Evolutionary conservation across 2,329 filamentous ascomycete species (phyloP).

Genomic region (Ceratocystis cubensis): DNA sequence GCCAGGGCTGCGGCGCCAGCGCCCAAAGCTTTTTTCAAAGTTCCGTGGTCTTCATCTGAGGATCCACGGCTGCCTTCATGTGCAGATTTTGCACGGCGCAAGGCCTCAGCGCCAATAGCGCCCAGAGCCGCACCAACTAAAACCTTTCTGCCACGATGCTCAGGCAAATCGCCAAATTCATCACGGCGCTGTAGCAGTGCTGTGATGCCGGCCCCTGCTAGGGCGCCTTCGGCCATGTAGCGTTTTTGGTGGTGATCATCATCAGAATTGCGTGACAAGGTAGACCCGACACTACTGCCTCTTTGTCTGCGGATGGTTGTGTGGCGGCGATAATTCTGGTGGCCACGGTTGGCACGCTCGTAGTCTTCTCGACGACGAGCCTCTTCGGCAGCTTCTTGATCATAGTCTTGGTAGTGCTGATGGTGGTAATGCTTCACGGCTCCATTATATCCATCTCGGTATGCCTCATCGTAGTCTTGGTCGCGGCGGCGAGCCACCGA

Average conservation of each 20-base stretch:
- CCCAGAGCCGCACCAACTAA: slow-evolving; percentile 50
- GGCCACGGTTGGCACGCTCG: slow-evolving; percentile 32
- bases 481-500: slow-evolving; percentile 28
- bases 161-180: slow-evolving; percentile 37
- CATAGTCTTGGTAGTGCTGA: slow-evolving; percentile 29
- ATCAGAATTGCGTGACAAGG: slow-evolving; percentile 25
- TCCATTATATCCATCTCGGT: slow-evolving; percentile 26
- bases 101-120: slow-evolving; percentile 48
- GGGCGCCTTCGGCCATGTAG: slow-evolving; percentile 50
- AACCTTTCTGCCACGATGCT: slow-evolving; percentile 45
- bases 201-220: slow-evolving; percentile 49
- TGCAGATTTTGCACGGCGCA: slow-evolving; percentile 47
- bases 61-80: slow-evolving; percentile 28
- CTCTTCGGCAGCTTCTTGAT: background rate
- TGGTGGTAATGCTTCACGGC: slow-evolving; percentile 27
- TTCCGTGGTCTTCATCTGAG: slow-evolving; percentile 35
- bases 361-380: slow-evolving; percentile 31
- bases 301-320: slow-evolving; percentile 33
- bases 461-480: slow-evolving; percentile 39
- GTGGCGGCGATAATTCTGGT: slow-evolving; percentile 34
- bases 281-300: slow-evolving; percentile 31
- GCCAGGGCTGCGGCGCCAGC: slow-evolving; percentile 51
- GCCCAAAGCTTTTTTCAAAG: slow-evolving; percentile 49
- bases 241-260: slow-evolving; percentile 40
- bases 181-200: slow-evolving; percentile 45